Conservation (phyloP, 441 rosid genomes). For the Arabidopsis lyrata region DNA sequence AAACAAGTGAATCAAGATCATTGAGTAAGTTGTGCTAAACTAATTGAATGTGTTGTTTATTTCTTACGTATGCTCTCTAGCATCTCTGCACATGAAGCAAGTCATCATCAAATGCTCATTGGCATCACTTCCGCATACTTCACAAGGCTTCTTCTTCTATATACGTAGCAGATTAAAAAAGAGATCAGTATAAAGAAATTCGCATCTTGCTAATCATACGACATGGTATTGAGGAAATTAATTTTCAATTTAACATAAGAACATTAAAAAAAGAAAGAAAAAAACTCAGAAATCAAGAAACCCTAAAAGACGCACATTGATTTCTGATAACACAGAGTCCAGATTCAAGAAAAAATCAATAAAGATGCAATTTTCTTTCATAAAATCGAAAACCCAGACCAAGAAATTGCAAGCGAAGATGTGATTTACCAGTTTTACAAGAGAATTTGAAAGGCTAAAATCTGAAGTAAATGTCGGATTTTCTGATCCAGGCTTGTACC, state of each 20-base stretch:
- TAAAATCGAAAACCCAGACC: not conserved
- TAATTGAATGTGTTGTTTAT: not conserved
- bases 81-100: conserved; percentile 1
- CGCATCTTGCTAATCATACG: not conserved
- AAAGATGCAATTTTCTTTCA: not conserved
- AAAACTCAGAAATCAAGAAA: not conserved
- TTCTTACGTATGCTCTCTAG: conserved; percentile 24
- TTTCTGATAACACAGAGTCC: not conserved
- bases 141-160: conserved; percentile 15
- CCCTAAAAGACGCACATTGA: conserved; percentile 8
- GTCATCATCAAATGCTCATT: not conserved
- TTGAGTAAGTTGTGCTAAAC: too few species aligned
- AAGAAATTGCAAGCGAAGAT: not conserved
- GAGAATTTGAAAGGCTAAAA: not conserved
- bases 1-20: too few species aligned
- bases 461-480: conserved; percentile 1
- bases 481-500: not conserved
- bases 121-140: conserved; percentile 13
- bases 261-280: not conserved
- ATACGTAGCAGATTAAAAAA: not conserved
- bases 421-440: not conserved
- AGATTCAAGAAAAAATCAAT: not conserved
- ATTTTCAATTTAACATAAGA: not conserved
- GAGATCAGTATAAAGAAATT: not conserved
- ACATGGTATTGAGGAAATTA: not conserved